Evolutionary conservation across 805 yeast species (phyloP).

Genomic region (Ogataea salicorniae): DNA sequence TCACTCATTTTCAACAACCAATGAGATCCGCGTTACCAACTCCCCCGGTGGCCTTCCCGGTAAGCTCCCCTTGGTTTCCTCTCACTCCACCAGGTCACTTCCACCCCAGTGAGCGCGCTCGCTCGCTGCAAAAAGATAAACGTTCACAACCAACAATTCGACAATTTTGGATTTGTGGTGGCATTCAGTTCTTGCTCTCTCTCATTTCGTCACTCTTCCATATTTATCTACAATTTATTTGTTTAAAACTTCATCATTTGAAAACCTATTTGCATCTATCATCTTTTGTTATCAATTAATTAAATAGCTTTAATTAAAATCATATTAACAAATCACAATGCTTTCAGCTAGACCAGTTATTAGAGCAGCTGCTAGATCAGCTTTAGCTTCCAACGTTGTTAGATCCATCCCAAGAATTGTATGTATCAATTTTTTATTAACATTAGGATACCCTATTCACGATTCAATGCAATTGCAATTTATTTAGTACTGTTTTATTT

Average conservation of each 20-base stretch:
- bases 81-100: too few relatives aligned
- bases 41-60: too few relatives aligned
- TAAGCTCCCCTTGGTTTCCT: too few relatives aligned
- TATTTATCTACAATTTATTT: not conserved
- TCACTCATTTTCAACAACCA: too few relatives aligned
- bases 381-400: constrained; percentile 49
- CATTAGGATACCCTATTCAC: not conserved
- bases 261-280: not conserved
- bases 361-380: constrained; percentile 81
- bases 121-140: too few relatives aligned
- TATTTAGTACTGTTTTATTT: not conserved
- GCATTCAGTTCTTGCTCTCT: not conserved
- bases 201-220: constrained; percentile 6
- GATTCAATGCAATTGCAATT: not conserved
- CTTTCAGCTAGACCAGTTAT: constrained; percentile 81
- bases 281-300: not conserved
- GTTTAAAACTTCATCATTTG: not conserved
- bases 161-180: not conserved
- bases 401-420: constrained; percentile 41
- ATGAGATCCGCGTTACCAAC: too few relatives aligned
- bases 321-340: constrained; percentile 35
- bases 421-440: constrained; percentile 25
- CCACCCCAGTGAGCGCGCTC: too few relatives aligned
- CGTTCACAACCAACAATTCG: too few relatives aligned
- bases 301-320: not conserved